phyloP scores from a whole-genome alignment of 768 basidiomycete species.

The Mycena sanguinolenta region DNA sequence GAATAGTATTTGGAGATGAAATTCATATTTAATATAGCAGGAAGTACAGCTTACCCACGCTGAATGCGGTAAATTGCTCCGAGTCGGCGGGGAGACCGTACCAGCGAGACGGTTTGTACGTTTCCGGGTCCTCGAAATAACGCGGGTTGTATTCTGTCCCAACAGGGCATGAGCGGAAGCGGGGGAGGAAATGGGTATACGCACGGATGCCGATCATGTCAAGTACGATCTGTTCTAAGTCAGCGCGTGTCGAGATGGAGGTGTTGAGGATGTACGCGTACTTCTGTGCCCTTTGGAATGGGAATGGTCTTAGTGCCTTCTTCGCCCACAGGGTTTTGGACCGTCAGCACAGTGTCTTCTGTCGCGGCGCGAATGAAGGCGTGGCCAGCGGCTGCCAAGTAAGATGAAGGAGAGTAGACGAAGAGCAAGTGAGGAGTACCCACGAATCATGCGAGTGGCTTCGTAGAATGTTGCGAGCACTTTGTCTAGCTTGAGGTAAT shows the following conservation, averaged over 20 bases:
- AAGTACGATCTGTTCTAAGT: conserved; percentile 42
- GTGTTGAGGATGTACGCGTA: not conserved
- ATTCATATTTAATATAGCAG: not conserved
- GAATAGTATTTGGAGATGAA: not conserved
- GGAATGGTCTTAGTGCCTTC: conserved; percentile 40
- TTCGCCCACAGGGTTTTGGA: conserved; percentile 43
- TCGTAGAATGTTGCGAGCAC: conserved; percentile 48
- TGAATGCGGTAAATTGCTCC: conserved; percentile 61
- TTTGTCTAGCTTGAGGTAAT: conserved; percentile 42
- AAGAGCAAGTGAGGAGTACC: conserved; percentile 16
- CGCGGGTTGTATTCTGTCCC: conserved; percentile 62
- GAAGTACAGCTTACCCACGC: conserved; percentile 41
- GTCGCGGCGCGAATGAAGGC: conserved; percentile 43
- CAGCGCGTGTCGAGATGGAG: no score
- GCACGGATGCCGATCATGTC: conserved; percentile 47
- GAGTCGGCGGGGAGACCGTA: conserved; percentile 56
- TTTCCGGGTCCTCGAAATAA: conserved; percentile 61
- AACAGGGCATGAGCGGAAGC: not conserved
- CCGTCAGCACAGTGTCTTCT: conserved; percentile 44
- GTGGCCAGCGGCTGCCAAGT: conserved; percentile 37
- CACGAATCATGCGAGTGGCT: conserved; percentile 47
- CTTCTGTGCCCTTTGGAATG: conserved; percentile 39
- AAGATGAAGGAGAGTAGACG: not conserved
- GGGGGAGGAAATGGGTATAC: conserved; percentile 21
- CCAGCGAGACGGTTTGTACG: conserved; percentile 66